A percentile compares a stretch with the other conserved stretches of the same genome.
Evolutionary conservation across 352 stramenopile species (phyloP).

Genomic region (Globisporangium acanthophoron): DNA sequence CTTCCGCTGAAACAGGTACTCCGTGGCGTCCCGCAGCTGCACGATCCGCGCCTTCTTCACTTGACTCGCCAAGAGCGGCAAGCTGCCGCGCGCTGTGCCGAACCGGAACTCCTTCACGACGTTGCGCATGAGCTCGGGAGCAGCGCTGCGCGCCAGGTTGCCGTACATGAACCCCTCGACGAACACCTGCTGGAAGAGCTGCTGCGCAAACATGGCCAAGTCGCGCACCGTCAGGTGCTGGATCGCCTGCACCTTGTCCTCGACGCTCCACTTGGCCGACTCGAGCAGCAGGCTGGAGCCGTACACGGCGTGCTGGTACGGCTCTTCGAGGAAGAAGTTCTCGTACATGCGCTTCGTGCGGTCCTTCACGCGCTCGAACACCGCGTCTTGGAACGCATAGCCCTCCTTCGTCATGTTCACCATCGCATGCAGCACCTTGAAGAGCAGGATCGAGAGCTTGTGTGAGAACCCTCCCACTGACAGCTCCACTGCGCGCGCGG

Average conservation of each 20-base stretch:
- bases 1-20: conserved; percentile 48
- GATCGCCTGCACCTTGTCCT: conserved; percentile 82
- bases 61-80: conserved; percentile 48
- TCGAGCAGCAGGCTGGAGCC: conserved; percentile 71
- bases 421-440: conserved; percentile 59
- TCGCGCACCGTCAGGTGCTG: conserved; percentile 46
- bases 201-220: conserved; percentile 41
- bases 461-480: conserved; percentile 87
- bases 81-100: conserved; percentile 15
- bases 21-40: conserved; percentile 34
- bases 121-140: conserved; percentile 31
- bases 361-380: conserved; percentile 84
- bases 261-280: conserved; percentile 66
- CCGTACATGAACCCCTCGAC: conserved; percentile 70
- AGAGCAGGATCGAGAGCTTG: conserved; percentile 81
- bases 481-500: conserved; percentile 65
- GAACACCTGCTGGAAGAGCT: conserved; percentile 67
- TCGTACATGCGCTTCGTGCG: conserved; percentile 81
- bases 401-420: conserved; percentile 35
- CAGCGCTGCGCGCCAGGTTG: conserved; percentile 37
- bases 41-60: conserved; percentile 44
- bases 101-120: conserved; percentile 42
- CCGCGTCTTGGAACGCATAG: conserved; percentile 51
- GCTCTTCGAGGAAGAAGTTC: conserved; percentile 86
- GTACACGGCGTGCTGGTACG: conserved; percentile 90